Evolutionary conservation across 805 yeast genomes (phyloP), one percentile per base, ranked within the genome.

Genomic region (Pichia manshurica): DNA sequence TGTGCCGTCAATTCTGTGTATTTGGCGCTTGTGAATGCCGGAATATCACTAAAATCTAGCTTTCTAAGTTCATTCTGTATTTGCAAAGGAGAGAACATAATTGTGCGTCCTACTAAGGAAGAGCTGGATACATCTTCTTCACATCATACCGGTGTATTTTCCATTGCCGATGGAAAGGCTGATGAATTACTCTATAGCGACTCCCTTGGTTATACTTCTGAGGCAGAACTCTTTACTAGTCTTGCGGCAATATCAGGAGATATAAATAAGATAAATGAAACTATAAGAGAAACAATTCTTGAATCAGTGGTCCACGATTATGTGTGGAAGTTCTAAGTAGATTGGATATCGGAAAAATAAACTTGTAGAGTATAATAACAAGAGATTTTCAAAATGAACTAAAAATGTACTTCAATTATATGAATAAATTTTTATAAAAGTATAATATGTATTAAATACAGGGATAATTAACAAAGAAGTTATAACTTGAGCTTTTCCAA

Each of bases 21-120:
- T 53, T 65, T 86, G 53, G 95, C 97, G 0, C 72, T 91, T 39
- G 63, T 89, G 1, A 91, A 89, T 63, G 84, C 96, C 6, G 88
- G 87, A 40, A 72, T 90, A 17, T 83, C 88, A 0, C 64, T 91
- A 46, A 69, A 72, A 42, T 66, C 75, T n/a, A 76, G 89, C 0
- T 81, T 82, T 56, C 73, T 78, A 0, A 78, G 89, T 16, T 67
- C 76, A 0, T 67, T 80, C 4, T 61, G 80, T 42, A 40, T 50
- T 7, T 50, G 54, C 4, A 44, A 37, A 6, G 55, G 56, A 1
- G 63, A 65, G 21, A 59, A 67, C 3, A 44, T 73, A 4, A 56
- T 70, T 10, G 42, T 67, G 2, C 67, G 71, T 42, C 91, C 93
- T 1, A 56, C 70, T 2, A 63, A 67, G 9, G 63, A 65, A 3